Conservation (phyloP, 2,329 filamentous ascomycete species). For the Diaporthe sp. region DNA sequence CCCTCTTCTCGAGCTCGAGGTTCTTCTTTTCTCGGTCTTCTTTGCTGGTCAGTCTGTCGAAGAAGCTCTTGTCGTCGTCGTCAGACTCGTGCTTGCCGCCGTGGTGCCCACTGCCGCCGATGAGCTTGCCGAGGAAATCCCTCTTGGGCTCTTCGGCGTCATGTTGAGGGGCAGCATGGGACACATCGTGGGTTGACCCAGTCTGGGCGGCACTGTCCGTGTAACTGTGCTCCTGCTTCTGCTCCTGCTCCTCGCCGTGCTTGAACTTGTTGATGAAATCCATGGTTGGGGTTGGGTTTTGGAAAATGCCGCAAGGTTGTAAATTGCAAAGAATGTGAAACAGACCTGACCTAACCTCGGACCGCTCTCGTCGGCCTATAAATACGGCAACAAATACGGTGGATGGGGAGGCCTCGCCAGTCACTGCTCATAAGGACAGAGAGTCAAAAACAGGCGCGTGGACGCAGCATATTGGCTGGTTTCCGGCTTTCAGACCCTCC, state of each 20-base stretch:
- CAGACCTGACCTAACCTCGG: neutral
- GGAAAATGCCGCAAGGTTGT: neutral
- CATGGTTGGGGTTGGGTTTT: slow-evolving; percentile 3
- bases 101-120: slow-evolving; percentile 35
- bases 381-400: neutral
- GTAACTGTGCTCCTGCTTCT: neutral
- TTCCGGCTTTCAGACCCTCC: slow-evolving; percentile 15
- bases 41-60: slow-evolving; percentile 15
- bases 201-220: slow-evolving; percentile 5
- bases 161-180: neutral
- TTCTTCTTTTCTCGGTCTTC: slow-evolving; percentile 23
- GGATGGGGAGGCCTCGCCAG: slow-evolving; percentile 34
- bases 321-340: neutral
- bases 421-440: slow-evolving; percentile 24
- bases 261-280: slow-evolving; percentile 38
- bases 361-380: neutral
- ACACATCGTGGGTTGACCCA: neutral
- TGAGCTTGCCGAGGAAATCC: slow-evolving; percentile 36
- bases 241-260: slow-evolving; percentile 23
- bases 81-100: neutral
- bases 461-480: slow-evolving; percentile 31
- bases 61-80: slow-evolving; percentile 31
- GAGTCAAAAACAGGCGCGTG: slow-evolving; percentile 29
- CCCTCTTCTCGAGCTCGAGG: slow-evolving; percentile 30
- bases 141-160: slow-evolving; percentile 31